Percentiles rank a stretch among this genome's conserved stretches.
Evolutionary conservation across 495 filamentous ascomycete genomes (phyloP).

Genomic region (Pyrenula massariospora): DNA sequence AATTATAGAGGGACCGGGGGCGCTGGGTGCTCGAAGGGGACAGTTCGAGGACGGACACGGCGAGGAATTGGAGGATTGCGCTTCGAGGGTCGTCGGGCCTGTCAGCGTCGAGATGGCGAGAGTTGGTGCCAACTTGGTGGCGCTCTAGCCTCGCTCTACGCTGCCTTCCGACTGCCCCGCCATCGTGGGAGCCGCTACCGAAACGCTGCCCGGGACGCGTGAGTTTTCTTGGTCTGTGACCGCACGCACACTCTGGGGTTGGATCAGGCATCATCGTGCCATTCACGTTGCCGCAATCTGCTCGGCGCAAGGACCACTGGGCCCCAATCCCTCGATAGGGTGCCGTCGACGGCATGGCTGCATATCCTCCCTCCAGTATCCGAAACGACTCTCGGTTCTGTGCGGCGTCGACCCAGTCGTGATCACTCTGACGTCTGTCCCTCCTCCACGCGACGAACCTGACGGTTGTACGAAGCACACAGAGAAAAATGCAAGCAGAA

Average conservation of each 20-base stretch:
- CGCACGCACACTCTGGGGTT: too few species aligned
- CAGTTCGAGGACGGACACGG: not conserved
- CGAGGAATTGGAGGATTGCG: too few species aligned
- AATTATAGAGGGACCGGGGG: not conserved
- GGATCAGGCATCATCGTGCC: too few species aligned
- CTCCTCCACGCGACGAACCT: not conserved
- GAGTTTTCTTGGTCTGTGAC: too few species aligned
- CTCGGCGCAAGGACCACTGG: too few species aligned
- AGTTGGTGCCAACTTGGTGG: not conserved
- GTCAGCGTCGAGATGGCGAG: not conserved
- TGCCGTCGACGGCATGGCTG: not conserved
- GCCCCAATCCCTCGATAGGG: not conserved
- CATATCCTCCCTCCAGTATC: not conserved
- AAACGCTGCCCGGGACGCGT: not conserved
- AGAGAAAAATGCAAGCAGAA: not conserved
- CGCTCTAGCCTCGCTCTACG: not conserved
- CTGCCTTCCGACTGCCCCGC: not conserved
- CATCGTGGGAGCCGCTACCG: not conserved
- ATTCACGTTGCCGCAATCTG: too few species aligned
- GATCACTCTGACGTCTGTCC: not conserved
- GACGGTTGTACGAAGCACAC: not conserved
- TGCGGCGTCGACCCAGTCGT: not conserved
- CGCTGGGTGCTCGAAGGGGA: not conserved
- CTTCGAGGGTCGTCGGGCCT: not conserved
- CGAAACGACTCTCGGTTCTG: not conserved